Evolutionary conservation across 345 rosid genomes (phyloP).

Genomic region (Eucalyptus pauciflora): DNA sequence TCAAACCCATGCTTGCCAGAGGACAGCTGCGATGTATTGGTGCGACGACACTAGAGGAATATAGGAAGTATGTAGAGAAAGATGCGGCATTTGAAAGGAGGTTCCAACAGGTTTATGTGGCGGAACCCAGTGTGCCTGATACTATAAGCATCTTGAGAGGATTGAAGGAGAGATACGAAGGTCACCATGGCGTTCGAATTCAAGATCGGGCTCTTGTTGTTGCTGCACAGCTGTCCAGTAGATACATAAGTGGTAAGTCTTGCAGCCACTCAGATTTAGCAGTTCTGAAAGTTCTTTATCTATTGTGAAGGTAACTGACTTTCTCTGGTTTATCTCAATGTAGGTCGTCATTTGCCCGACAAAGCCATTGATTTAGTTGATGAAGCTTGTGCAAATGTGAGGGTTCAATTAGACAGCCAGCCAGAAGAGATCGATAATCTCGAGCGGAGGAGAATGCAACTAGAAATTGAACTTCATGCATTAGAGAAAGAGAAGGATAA

Average conservation of each 20-base stretch:
- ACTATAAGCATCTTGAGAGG: slow-evolving; percentile 86
- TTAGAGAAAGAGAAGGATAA: slow-evolving; percentile 92
- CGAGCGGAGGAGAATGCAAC: slow-evolving; percentile 77
- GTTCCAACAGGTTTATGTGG: slow-evolving; percentile 87
- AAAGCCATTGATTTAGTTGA: slow-evolving; percentile 93
- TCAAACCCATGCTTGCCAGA: slow-evolving; percentile 94
- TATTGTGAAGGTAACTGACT: background rate
- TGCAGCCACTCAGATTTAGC: background rate
- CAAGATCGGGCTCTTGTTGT: slow-evolving; percentile 75
- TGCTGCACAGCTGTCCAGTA: slow-evolving; percentile 85
- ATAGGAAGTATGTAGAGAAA: slow-evolving; percentile 94
- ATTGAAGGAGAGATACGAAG: slow-evolving; percentile 85
- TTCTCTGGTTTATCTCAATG: background rate
- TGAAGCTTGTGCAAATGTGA: slow-evolving; percentile 90
- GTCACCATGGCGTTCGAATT: slow-evolving; percentile 91
- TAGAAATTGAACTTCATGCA: slow-evolving; percentile 85
- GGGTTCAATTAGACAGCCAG: slow-evolving; percentile 95
- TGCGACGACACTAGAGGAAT: slow-evolving; percentile 89
- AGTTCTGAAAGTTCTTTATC: background rate
- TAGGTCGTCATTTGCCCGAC: slow-evolving; percentile 87
- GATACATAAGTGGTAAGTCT: slow-evolving; percentile 73
- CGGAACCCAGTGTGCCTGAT: slow-evolving; percentile 84
- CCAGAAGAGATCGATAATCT: slow-evolving; percentile 94
- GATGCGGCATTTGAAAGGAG: slow-evolving; percentile 94
- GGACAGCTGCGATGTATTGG: slow-evolving; percentile 94